Conservation (phyloP, 371 early-diverging fungal genomes). For the Mortierella sp. region DNA sequence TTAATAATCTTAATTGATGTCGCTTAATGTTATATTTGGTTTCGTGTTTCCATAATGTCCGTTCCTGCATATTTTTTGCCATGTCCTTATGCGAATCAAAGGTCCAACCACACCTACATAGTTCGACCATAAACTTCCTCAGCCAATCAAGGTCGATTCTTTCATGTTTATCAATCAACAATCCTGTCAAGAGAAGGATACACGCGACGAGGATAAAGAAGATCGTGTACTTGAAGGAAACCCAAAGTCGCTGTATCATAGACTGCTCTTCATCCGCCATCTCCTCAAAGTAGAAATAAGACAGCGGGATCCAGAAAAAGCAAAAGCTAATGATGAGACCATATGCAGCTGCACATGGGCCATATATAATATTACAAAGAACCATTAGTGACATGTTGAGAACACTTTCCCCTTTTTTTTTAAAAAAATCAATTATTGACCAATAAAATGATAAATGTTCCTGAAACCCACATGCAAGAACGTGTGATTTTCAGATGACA, state of each 20-base stretch:
- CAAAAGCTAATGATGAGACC: constrained; percentile 64
- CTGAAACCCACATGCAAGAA: no score
- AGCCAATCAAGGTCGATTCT: constrained; percentile 40
- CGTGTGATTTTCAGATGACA: no score
- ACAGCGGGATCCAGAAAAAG: constrained; percentile 71
- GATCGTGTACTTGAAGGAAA: constrained; percentile 35
- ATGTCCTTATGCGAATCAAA: not conserved
- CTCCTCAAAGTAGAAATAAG: constrained; percentile 78
- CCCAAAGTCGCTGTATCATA: constrained; percentile 17
- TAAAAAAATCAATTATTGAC: no score
- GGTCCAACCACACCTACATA: constrained; percentile 12
- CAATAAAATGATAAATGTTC: no score
- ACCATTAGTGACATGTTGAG: no score
- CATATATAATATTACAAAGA: no score
- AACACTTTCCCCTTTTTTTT: no score
- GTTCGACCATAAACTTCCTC: constrained; percentile 9
- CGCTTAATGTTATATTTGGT: no score
- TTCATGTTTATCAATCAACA: constrained; percentile 21
- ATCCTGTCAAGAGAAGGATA: constrained; percentile 31
- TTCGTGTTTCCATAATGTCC: no score
- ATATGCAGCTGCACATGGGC: constrained; percentile 58
- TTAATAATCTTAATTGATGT: not conserved
- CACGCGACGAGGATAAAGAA: constrained; percentile 32
- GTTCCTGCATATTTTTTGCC: not conserved
- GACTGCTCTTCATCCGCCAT: constrained; percentile 58